Evolutionary conservation across 1,139 yeast genomes (phyloP), one percentile per base, ranked within the genome.

Genomic region (Protomyces inundatus): DNA sequence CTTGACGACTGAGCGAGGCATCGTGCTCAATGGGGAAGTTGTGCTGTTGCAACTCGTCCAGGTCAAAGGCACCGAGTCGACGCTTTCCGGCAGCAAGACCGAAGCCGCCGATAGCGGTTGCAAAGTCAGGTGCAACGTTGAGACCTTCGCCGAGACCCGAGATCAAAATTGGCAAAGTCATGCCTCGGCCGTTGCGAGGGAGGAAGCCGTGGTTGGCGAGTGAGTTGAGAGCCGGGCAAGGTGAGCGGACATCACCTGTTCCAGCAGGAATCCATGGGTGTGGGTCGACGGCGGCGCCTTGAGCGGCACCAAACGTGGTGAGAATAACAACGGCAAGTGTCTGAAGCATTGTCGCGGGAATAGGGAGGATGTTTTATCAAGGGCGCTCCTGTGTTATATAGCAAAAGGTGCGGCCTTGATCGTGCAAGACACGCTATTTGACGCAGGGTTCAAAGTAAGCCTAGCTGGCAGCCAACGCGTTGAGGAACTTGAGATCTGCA

Each of bases 191-290:
- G 30, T 48, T 48, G 33, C 53, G 34, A 7, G 61, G 61, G 12
- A 56, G 16, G 39, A 56, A 48, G 61, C 61, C 61, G 40, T 56
- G 61, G 42, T 56, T 56, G 7, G 61, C 61, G 12, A 56, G 55
- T 2, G 55, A 10, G 23, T 56, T 56, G 32, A 56, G 61, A n/a
- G 54, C 60, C 9, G 61, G 61, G 51, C 61, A 56, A 6, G 61
- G 61, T 9, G 61, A 56, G 6, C 61, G 54, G 48, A 56, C 61
- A 39, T 56, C 61, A 9, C 61, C 61, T 16, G 40, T 10, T 12
- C 55, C 55, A 14, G 61, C 54, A 3, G 61, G 54, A 16, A 56
- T 56, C 61, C 61, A 56, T 30, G 61, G 61, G 39, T 56, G 61
- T 14, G 61, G 61, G 51, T 37, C 48, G 37, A 56, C 55, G 23